Percentiles rank a stretch among this genome's conserved stretches.
These are phyloP conservation scores for Scenedesmus sp. DNA, from an alignment of 163 green algal species.

Conservation along the genomic window DNA sequence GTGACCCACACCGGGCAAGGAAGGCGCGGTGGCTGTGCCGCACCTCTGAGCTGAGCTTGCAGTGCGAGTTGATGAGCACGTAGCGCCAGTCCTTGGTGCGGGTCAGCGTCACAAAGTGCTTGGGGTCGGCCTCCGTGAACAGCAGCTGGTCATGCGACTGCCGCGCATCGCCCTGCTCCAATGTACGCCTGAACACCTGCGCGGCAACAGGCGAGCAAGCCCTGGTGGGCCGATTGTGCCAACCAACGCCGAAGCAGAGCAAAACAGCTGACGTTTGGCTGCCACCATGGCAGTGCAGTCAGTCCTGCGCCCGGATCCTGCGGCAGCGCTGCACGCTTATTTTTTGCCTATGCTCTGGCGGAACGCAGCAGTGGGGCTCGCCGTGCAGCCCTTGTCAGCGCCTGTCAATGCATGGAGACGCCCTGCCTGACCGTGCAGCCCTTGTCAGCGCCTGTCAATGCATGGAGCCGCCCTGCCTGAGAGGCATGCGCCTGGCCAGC, in stretches of 20 bases:
- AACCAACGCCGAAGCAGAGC: neutral
- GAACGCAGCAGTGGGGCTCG: no score
- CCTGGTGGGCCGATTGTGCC: neutral
- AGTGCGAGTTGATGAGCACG: conserved; percentile 77
- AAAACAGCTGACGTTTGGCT: neutral
- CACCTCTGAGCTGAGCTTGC: conserved; percentile 81
- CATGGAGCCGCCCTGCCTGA: no score
- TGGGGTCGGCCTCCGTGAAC: conserved; percentile 68
- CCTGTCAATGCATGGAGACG: no score
- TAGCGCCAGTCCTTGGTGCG: conserved; percentile 80
- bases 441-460: no score
- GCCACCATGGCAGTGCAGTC: no score
- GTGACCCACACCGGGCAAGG: no score
- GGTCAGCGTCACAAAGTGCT: conserved; percentile 75
- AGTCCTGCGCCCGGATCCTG: no score
- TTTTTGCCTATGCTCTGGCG: no score
- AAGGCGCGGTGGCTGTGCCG: neutral
- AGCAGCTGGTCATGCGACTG: conserved; percentile 43
- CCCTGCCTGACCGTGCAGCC: no score
- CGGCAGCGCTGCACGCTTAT: no score
- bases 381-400: no score
- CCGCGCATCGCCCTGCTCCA: neutral
- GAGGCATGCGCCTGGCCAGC: neutral
- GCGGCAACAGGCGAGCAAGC: neutral
- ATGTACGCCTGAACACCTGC: neutral